Conservation (phyloP, 345 rosid genomes). For the Balakata baccata region DNA sequence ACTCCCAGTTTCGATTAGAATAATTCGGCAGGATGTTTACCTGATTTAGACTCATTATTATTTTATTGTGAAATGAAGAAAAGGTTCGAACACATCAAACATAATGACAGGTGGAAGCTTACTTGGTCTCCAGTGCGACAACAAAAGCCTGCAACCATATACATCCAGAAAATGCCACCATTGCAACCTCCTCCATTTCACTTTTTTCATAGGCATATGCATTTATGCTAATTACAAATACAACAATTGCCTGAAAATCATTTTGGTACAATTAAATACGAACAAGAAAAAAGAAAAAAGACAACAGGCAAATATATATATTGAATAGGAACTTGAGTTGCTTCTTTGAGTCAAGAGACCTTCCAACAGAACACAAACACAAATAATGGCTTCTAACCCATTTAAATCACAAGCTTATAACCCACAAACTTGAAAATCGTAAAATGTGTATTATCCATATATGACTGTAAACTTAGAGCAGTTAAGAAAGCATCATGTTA, state of each 20-base stretch:
- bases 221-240: conserved; percentile 77
- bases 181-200: conserved; percentile 90
- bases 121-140: conserved; percentile 90
- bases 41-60: background rate
- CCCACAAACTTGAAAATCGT: conserved; percentile 1
- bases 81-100: background rate
- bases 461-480: background rate
- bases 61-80: background rate
- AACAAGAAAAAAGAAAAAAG: background rate
- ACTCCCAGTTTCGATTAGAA: background rate
- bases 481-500: background rate
- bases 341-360: background rate
- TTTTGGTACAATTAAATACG: background rate
- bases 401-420: background rate
- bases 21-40: background rate
- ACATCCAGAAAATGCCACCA: conserved; percentile 97
- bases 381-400: background rate
- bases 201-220: conserved; percentile 86
- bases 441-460: background rate
- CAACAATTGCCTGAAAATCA: conserved; percentile 79
- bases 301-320: background rate
- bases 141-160: conserved; percentile 99
- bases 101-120: conserved; percentile 25
- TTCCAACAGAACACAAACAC: background rate
- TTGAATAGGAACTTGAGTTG: background rate